A percentile compares a stretch with the other conserved stretches of the same genome.
Evolutionary conservation across 192 early-diverging fungal genomes (phyloP).

Genomic region (Gonapodya prolifera): DNA sequence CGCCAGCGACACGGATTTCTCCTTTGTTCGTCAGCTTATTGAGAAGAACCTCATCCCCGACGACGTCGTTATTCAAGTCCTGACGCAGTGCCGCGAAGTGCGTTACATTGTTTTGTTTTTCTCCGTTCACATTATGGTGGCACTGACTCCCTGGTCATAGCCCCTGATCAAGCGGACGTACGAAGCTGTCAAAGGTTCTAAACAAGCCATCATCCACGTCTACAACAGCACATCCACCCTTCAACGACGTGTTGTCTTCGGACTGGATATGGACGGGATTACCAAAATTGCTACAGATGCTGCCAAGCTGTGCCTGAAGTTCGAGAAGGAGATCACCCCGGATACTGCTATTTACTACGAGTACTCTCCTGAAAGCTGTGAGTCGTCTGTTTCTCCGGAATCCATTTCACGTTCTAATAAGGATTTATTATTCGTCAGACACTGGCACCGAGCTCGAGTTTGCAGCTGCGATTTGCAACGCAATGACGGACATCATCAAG

Average conservation of each 20-base stretch:
- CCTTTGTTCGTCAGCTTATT: background rate
- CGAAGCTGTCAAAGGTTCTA: background rate
- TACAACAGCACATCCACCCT: background rate
- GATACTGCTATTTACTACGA: background rate
- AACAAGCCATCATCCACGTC: background rate
- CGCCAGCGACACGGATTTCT: background rate
- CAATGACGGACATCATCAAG: background rate
- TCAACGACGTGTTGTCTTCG: background rate
- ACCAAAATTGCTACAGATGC: background rate
- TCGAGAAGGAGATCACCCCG: background rate
- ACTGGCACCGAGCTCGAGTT: background rate
- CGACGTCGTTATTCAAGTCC: background rate
- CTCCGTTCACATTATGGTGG: too few species aligned
- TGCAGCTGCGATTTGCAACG: background rate
- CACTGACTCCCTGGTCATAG: too few species aligned
- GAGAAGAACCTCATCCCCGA: background rate
- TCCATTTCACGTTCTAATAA: too few species aligned
- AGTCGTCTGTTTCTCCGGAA: too few species aligned
- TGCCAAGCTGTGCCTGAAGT: background rate
- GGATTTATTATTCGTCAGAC: too few species aligned
- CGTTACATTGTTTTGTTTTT: too few species aligned
- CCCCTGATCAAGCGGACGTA: background rate
- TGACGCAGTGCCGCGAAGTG: background rate
- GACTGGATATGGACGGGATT: background rate
- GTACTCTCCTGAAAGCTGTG: background rate